phyloP scores from a whole-genome alignment of 2,329 filamentous ascomycete species.

The Scytalidium lignicola region DNA sequence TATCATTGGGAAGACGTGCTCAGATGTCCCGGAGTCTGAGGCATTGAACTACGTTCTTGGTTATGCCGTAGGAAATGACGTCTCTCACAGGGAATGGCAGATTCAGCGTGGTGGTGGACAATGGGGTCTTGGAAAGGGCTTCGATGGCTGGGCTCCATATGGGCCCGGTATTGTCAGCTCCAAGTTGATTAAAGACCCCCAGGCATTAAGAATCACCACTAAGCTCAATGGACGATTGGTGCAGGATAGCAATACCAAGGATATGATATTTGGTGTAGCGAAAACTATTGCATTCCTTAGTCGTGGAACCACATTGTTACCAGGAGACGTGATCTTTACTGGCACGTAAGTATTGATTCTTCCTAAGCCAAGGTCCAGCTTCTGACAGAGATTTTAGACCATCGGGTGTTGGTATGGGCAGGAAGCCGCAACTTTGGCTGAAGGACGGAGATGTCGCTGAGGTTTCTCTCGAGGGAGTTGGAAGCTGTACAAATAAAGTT shows the following conservation, averaged over 20 bases:
- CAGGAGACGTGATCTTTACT: conserved; percentile 62
- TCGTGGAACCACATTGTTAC: conserved; percentile 56
- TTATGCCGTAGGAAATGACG: conserved; percentile 71
- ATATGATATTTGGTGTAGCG: conserved; percentile 60
- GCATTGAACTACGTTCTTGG: conserved; percentile 71
- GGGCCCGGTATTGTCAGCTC: conserved; percentile 65
- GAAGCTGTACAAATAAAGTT: conserved; percentile 50
- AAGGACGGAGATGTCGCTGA: conserved; percentile 67
- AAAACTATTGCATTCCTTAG: conserved; percentile 56
- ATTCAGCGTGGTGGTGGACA: conserved; percentile 62
- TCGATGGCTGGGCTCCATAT: conserved; percentile 70
- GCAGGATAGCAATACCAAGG: conserved; percentile 51
- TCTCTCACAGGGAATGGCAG: conserved; percentile 78
- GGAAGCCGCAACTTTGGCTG: conserved; percentile 61
- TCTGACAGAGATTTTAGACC: conserved; percentile 39
- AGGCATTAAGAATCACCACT: conserved; percentile 50
- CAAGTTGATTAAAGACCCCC: conserved; percentile 50
- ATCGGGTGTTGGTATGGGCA: conserved; percentile 66
- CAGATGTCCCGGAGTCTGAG: conserved; percentile 57
- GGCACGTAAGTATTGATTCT: conserved; percentile 45
- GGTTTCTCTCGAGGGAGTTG: conserved; percentile 61
- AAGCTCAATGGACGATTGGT: conserved; percentile 54
- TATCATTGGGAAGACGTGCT: conserved; percentile 63
- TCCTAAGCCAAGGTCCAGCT: neutral
- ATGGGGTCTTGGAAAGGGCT: conserved; percentile 69